Base-by-base conservation (phyloP, 371 early-diverging fungal genomes). In the Mortierella sp. region DNA sequence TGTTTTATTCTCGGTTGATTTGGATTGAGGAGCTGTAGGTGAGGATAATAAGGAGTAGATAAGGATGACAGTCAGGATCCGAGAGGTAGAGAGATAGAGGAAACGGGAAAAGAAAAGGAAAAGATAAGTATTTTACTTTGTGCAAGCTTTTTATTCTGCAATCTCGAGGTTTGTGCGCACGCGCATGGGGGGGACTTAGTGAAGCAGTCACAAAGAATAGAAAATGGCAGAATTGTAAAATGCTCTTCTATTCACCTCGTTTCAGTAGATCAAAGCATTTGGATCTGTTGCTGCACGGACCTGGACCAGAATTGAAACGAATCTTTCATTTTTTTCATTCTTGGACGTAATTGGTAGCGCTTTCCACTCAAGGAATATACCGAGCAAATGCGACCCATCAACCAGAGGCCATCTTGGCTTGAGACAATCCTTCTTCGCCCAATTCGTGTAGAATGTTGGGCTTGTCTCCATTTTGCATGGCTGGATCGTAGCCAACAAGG, bases 391-490 rank as follows among this genome's bases (percentile, higher is more conserved):
- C 72, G 77, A 6, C 72, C 67, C 17, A 71, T 71, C 64, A 62
- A 68, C 22, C 64, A 60, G 13, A 40, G 53, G 19, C 79, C 79
- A 32, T 63, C 70, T 19, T 73, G 73, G 74, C 49, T 79, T 7
- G 74, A 73, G 26, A 64, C 70, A 29, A 62, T 73, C 43, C 31
- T 73, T 34, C 51, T 66, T 29, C 79, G 74, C 26, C 81, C 81
- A 17, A 64, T 68, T 35, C 63, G 65, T 29, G 72, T 80, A 17
- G 68, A 75, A 35, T 80, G 81, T 47, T 80, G 81, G 81, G 49
- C 71, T 5, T 80, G 81, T 49, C 60, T 62, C 31, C 75, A 61
- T n/a, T 45, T 55, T 29, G 45, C 68, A 8, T 80, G 81, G 81
- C 62, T 80, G 8, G 61, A 74, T 54, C 81, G 81, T 31, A 61